These are phyloP conservation scores for Viola pubescens DNA, from an alignment of 441 rosid genomes.

Conservation along the genomic window DNA sequence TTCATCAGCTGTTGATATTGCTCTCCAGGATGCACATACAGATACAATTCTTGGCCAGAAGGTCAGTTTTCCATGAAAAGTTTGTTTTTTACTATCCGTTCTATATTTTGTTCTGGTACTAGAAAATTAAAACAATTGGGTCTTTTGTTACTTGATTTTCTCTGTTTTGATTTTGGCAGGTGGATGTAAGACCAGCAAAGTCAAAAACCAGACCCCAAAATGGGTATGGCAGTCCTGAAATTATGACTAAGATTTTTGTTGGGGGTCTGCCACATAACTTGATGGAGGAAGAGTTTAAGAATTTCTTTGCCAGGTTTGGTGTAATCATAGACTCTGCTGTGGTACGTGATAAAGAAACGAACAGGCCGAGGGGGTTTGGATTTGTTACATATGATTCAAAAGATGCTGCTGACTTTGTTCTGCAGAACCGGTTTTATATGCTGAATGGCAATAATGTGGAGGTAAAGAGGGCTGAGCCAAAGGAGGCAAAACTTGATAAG, in stretches of 20 bases:
- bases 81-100: too few species aligned
- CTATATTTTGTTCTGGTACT: too few species aligned
- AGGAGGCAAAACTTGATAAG: too few species aligned
- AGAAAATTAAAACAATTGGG: too few species aligned
- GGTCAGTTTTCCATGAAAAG: too few species aligned
- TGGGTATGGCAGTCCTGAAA: background rate
- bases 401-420: slow-evolving; percentile 14
- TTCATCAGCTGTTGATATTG: too few species aligned
- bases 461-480: too few species aligned
- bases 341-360: slow-evolving; percentile 9
- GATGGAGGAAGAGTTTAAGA: slow-evolving; percentile 17
- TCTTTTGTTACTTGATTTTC: too few species aligned
- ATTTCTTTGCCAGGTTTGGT: slow-evolving; percentile 9
- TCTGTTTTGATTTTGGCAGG: slow-evolving; percentile 10
- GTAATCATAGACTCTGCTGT: slow-evolving; percentile 12
- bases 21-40: too few species aligned
- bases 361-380: slow-evolving; percentile 28
- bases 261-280: slow-evolving; percentile 28
- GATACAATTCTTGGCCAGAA: too few species aligned
- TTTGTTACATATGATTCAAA: slow-evolving; percentile 27
- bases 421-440: background rate
- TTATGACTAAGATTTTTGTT: slow-evolving; percentile 23
- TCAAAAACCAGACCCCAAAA: background rate
- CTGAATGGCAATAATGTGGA: too few species aligned
- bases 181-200: slow-evolving; percentile 23